phyloP scores from a whole-genome alignment of 768 basidiomycete genomes.

The Boletus rubropictus region DNA sequence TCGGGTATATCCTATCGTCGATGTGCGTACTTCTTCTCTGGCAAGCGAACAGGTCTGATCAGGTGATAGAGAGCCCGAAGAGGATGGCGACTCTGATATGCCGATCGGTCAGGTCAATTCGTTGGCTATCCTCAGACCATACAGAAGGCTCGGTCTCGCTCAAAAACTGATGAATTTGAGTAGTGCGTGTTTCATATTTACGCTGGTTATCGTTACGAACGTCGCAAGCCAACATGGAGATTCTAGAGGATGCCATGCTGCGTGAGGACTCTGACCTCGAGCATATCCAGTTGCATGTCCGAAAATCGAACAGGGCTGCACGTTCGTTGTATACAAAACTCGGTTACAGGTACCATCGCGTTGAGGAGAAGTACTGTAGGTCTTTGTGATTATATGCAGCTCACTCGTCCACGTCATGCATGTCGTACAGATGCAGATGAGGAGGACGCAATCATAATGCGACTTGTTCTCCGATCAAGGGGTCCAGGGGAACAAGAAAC shows the following conservation, averaged over 20 bases:
- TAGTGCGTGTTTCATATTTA: slow-evolving; percentile 15
- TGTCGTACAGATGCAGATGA: slow-evolving; percentile 21
- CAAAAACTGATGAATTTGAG: slow-evolving; percentile 23
- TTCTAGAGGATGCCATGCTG: slow-evolving; percentile 23
- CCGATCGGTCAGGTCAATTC: slow-evolving; percentile 29
- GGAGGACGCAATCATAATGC: slow-evolving; percentile 27
- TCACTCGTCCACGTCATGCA: background rate
- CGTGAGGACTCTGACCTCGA: slow-evolving; percentile 12
- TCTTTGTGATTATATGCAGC: background rate
- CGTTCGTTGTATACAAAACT: slow-evolving; percentile 21
- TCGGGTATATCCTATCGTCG: slow-evolving; percentile 53
- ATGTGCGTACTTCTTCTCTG: slow-evolving; percentile 35
- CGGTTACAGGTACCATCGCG: slow-evolving; percentile 15
- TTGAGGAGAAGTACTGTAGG: slow-evolving; percentile 25
- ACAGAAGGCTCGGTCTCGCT: slow-evolving; percentile 26
- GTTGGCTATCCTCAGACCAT: slow-evolving; percentile 24
- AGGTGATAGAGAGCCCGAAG: slow-evolving; percentile 21
- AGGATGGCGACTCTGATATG: background rate
- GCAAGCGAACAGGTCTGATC: slow-evolving; percentile 2
- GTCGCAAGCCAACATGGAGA: slow-evolving; percentile 1
- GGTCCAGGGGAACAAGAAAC: background rate
- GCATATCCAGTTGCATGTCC: slow-evolving; percentile 27
- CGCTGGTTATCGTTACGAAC: background rate
- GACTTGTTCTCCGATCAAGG: slow-evolving; percentile 4
- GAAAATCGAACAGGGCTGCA: slow-evolving; percentile 26